These are phyloP conservation scores for Cryptococcus jaspeensis DNA, from an alignment of 1,284 basidiomycete species.

Conservation along the genomic window DNA sequence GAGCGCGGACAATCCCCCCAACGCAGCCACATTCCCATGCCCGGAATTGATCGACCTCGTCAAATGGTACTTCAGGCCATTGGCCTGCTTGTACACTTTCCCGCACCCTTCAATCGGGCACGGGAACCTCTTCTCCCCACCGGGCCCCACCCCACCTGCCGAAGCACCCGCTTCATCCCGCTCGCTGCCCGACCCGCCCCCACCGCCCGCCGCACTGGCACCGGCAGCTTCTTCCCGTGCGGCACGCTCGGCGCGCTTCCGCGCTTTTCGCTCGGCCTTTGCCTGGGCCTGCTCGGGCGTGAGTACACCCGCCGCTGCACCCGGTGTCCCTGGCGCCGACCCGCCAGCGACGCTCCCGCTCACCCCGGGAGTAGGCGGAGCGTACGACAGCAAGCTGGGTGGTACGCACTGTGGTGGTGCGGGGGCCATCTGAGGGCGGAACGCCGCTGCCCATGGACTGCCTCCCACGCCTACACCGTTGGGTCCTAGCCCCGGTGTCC, in stretches of 20 bases:
- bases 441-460: constrained; percentile 40
- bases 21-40: constrained; percentile 46
- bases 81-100: constrained; percentile 61
- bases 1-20: constrained; percentile 31
- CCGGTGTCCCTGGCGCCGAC: too few species aligned
- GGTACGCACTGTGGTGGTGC: constrained; percentile 42
- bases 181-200: constrained; percentile 41
- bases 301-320: too few species aligned
- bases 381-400: constrained; percentile 46
- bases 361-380: constrained; percentile 21
- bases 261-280: constrained; percentile 34
- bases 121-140: constrained; percentile 59
- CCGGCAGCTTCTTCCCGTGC: constrained; percentile 41
- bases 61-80: constrained; percentile 52
- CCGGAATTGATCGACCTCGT: constrained; percentile 48
- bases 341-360: too few species aligned
- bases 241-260: constrained; percentile 40
- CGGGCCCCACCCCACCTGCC: too few species aligned
- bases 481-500: constrained; percentile 8
- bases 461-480: constrained; percentile 7
- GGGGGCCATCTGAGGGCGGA: constrained; percentile 24
- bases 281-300: constrained; percentile 40
- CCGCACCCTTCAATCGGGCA: constrained; percentile 61
- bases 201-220: too few species aligned
- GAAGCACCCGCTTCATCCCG: constrained; percentile 30